Evolutionary conservation across 2,329 filamentous ascomycete species (phyloP).

Genomic region (Periconia sp.): DNA sequence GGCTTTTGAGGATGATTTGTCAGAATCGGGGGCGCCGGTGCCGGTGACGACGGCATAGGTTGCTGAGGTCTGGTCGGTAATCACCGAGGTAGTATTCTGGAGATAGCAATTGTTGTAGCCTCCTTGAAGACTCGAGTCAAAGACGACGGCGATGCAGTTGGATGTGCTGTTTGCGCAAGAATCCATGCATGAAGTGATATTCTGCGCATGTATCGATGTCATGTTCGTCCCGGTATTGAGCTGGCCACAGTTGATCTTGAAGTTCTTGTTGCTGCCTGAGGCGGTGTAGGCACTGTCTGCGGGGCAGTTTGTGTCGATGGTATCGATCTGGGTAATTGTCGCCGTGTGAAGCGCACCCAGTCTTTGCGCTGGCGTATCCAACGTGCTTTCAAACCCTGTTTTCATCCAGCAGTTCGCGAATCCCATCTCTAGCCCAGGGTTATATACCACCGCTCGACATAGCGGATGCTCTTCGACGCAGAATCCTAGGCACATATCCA

Average conservation of each 20-base stretch:
- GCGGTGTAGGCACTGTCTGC: conserved; percentile 19
- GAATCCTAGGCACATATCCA: conserved; percentile 35
- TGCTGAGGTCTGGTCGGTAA: conserved; percentile 20
- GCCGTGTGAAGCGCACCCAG: conserved; percentile 31
- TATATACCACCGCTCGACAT: conserved; percentile 37
- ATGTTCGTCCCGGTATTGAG: conserved; percentile 37
- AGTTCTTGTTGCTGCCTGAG: conserved; percentile 22
- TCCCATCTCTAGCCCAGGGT: conserved; percentile 32
- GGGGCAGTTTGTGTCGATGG: conserved; percentile 28
- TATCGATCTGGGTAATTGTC: conserved; percentile 29
- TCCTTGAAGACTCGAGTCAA: conserved; percentile 27
- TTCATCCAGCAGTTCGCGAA: conserved; percentile 44
- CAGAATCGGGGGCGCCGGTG: background rate
- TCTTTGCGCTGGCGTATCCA: conserved; percentile 12
- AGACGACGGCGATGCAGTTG: conserved; percentile 33
- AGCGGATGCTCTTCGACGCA: conserved; percentile 36
- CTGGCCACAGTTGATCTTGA: conserved; percentile 38
- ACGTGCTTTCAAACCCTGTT: conserved; percentile 15
- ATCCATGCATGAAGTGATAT: conserved; percentile 38
- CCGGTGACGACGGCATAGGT: conserved; percentile 29
- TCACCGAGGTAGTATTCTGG: conserved; percentile 34
- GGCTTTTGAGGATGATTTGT: conserved; percentile 26
- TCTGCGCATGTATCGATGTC: conserved; percentile 31
- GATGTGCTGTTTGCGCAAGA: conserved; percentile 29
- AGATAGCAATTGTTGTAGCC: conserved; percentile 43